phyloP scores from a whole-genome alignment of 108 stramenopile species.

The Cyclotella cryptica region DNA sequence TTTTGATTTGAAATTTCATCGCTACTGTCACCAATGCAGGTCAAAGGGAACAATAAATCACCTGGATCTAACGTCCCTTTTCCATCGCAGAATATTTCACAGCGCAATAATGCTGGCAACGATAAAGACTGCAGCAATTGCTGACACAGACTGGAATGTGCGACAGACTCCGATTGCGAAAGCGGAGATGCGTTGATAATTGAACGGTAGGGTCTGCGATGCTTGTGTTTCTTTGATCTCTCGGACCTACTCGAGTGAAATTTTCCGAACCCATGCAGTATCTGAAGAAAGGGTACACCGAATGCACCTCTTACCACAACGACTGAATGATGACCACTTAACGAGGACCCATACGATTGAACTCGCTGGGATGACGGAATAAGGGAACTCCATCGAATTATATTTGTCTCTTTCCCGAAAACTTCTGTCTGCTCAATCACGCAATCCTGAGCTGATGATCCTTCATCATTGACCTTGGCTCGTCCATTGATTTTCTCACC shows the following conservation, averaged over 20 bases:
- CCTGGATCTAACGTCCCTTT: constrained; percentile 60
- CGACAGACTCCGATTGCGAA: constrained; percentile 26
- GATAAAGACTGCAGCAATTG: constrained; percentile 63
- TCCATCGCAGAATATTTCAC: constrained; percentile 64
- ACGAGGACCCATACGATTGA: background rate
- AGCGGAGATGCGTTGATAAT: constrained; percentile 54
- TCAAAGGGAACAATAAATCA: constrained; percentile 39
- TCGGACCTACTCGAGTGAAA: background rate
- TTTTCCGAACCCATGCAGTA: constrained; percentile 56
- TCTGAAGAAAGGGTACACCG: constrained; percentile 67
- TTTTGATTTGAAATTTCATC: background rate
- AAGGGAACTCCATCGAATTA: constrained; percentile 42
- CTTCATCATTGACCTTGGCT: background rate
- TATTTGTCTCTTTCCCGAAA: constrained; percentile 20
- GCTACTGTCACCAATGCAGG: constrained; percentile 4
- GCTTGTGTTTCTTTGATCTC: constrained; percentile 15
- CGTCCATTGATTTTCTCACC: background rate
- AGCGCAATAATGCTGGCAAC: constrained; percentile 72
- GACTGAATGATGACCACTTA: constrained; percentile 10
- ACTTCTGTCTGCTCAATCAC: background rate
- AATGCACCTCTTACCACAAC: constrained; percentile 78
- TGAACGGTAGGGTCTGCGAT: constrained; percentile 40
- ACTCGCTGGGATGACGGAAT: constrained; percentile 1
- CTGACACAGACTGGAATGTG: constrained; percentile 45
- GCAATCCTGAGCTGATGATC: background rate